phyloP scores from a whole-genome alignment of 2,329 filamentous ascomycete genomes.

The Chaetomium olivaceum region DNA sequence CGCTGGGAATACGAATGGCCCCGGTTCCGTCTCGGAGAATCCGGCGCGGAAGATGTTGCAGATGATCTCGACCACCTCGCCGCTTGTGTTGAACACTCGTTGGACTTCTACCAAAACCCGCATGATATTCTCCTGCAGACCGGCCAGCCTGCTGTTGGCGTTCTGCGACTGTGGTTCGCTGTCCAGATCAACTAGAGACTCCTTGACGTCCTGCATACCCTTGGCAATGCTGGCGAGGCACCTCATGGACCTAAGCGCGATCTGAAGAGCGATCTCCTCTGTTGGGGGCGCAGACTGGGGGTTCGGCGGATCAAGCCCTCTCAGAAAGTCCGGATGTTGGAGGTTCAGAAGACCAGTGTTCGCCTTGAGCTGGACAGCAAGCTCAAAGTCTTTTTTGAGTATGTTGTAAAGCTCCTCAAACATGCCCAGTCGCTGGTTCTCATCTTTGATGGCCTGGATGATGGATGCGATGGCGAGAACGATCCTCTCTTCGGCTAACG shows the following conservation, averaged over 20 bases:
- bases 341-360: constrained; percentile 34
- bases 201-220: constrained; percentile 68
- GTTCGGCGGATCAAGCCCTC: constrained; percentile 33
- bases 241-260: constrained; percentile 59
- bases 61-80: constrained; percentile 70
- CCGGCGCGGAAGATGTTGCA: constrained; percentile 73
- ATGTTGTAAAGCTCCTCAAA: constrained; percentile 61
- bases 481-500: constrained; percentile 70
- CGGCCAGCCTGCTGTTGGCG: constrained; percentile 32
- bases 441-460: constrained; percentile 67
- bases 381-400: constrained; percentile 62
- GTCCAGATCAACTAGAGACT: constrained; percentile 68
- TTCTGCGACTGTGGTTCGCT: constrained; percentile 35
- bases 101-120: constrained; percentile 51
- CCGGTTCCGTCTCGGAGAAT: constrained; percentile 71
- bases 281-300: constrained; percentile 30
- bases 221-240: constrained; percentile 71
- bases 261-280: constrained; percentile 50
- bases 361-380: constrained; percentile 41
- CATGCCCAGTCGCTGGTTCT: constrained; percentile 54
- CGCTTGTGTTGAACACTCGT: constrained; percentile 55
- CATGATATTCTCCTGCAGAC: constrained; percentile 51
- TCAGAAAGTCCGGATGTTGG: constrained; percentile 28
- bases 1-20: constrained; percentile 74
- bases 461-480: constrained; percentile 74